Conservation (phyloP, 805 yeast genomes). For the Blastobotrys mokoenaii region DNA sequence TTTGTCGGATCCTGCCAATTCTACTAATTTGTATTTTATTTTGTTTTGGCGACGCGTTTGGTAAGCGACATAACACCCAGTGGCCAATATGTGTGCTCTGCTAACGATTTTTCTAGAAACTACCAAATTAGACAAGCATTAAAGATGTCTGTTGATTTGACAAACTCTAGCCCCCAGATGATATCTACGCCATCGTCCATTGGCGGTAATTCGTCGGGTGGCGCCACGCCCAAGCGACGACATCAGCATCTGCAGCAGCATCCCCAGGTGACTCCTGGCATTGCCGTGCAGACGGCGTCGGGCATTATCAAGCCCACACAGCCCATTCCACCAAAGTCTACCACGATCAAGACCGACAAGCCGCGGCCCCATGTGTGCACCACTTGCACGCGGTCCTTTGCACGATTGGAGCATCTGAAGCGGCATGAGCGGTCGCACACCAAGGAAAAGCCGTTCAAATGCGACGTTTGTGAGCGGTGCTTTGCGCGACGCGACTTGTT, state of each 20-base stretch:
- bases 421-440: conserved; percentile 94
- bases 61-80: no score
- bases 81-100: no score
- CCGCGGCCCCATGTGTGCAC: conserved; percentile 90
- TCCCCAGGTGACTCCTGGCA: not conserved
- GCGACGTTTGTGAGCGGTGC: conserved; percentile 93
- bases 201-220: not conserved
- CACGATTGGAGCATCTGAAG: conserved; percentile 86
- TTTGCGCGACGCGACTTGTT: conserved; percentile 73
- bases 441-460: conserved; percentile 90
- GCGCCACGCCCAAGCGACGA: not conserved
- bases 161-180: no score
- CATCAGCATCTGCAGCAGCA: conserved; percentile 1
- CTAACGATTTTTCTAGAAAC: no score
- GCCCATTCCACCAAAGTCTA: conserved; percentile 82
- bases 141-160: no score
- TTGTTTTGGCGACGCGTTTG: no score
- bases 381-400: conserved; percentile 91
- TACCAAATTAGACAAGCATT: no score
- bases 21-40: no score
- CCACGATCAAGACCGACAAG: conserved; percentile 78
- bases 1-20: no score
- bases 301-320: conserved; percentile 27
- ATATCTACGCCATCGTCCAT: not conserved
- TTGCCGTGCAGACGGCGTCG: not conserved